Base-by-base conservation (phyloP, 768 basidiomycete genomes). In the Cystofilobasidium capitatum region DNA sequence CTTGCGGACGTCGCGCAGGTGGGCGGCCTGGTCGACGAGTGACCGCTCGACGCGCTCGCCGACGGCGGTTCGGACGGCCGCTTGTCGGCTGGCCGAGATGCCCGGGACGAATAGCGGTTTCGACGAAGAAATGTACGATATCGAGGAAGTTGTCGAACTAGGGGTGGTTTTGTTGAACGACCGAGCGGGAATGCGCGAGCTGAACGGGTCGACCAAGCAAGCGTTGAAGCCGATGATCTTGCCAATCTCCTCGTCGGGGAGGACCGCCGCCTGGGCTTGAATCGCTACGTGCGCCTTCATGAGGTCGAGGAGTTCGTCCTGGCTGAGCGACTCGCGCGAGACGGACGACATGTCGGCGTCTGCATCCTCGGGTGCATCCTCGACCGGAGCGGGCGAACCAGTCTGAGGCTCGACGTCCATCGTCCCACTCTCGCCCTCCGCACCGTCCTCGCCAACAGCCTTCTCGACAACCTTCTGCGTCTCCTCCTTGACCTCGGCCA, bases 1-100 rank as follows among this genome's bases (percentile, higher is more conserved):
- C 66, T 80, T 80, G 57, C 82, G 82, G 35, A 92, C 79, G 24
- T 76, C 79, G 45, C 81, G 74, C 24, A 81, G 76, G 77, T 90
- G 90, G 63, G 80, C 81, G 31, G 24, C 20, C 14, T 60, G 35
- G 6, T 17, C 33, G 8, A 26, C 35, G 22, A 49, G 22, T 22
- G 51, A 35, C 1, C 14, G 10, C n/a, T 37, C 37, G n/a, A 55
- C 17, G 33, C 57, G 61, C 9, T 26, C 33, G 10, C 31, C 37
- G 20, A 42, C 51, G 47, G 31, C n/a, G 3, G 14, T 26, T 3
- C 58, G 58, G 24, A 60, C 9, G 13, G n/a, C 22, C 36, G 35
- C 36, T 7, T 37, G 20, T 6, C 40, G 37, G 4, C 1, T 20
- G 7, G 24, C 14, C 26, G 12, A 20, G 26, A 26, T 10, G 14